Evolutionary conservation across 345 rosid genomes (phyloP), one percentile per base, ranked within the genome.

Genomic region (Hibiscus tridactylites): DNA sequence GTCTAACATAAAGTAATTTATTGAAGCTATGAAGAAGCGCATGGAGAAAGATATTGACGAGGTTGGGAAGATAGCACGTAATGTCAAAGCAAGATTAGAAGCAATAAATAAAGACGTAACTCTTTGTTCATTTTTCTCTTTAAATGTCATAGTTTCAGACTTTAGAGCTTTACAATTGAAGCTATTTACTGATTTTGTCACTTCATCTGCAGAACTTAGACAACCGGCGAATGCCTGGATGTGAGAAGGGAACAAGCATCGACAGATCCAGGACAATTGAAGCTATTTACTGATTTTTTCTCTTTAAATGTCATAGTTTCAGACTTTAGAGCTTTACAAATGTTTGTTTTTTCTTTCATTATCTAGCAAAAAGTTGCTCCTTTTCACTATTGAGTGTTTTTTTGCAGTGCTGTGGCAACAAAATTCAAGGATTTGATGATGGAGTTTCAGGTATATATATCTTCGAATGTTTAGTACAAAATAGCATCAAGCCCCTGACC

Each of bases 21-120:
- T 62, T 80, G 74, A 81, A 90, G 98, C 86, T 37, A 91, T 91
- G 76, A 91, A 86, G 84, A 90, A 86, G 85, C 89, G 90, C 26
- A 91, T 91, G 97, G 93, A 94, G 80, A 87, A 82, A 78, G 97
- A 94, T 63, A 82, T 94, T n/a, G 93, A 91, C 64, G 98, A 91
- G 84, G 98, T 91, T 65, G 94, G 97, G 75, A 94, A 88, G 77
- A 80, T 78, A 77, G 96, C 96, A 3, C 89, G 91, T 58, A 80
- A 71, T 74, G 88, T 81, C 66, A 90, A 91, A 81, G 87, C 88
- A 71, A 90, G 82, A 85, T 75, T 94, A 9, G 89, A 91, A 81
- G 90, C 87, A 74, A 70, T 88, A 71, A 91, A 90, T 81, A 84
- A 78, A 90, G 97, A 93, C 62, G 98, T 91, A 75, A 67, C 37